Evolutionary conservation across 176 grass and related monocot genomes (phyloP), one percentile per base, ranked within the genome.

Genomic region (Raddia distichophylla): DNA sequence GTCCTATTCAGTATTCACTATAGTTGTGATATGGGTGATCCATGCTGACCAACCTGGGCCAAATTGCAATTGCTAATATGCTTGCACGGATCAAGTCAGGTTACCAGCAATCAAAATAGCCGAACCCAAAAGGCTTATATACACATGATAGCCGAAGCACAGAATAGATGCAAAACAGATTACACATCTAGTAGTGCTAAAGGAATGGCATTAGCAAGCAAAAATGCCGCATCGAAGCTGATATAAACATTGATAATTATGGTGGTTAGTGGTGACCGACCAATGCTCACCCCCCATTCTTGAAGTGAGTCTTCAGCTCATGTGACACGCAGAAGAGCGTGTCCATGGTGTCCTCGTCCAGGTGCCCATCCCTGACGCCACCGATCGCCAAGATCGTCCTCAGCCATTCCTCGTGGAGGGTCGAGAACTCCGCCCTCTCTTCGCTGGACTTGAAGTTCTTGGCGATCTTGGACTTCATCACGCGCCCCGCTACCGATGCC

Each of bases 331-430:
- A 93, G 81, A 91, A 64, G 72, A 89, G 53, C 15, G 86, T 93
- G 90, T 93, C 95, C 57, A 85, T 83, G 46, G 35, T 77, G 79
- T 98, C 95, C 53, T 94, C 92, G 33, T 98, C 84, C 79, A 82
- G 66, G 59, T 65, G 61, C 47, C 42, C 77, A 10, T 67, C 86
- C 64, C 64, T 76, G 18, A 60, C 44, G 7, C 71, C 42, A 2
- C 83, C 80, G 74, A 93, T 18, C 6, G 74, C 84, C 67, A 89
- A 7, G 64, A 91, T 79, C 15, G 79, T 77, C 56, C 84, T 91
- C 61, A 94, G 58, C 95, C 95, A 94, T 74, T 98, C 92, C 69
- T 98, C 95, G 3, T 98, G 95, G 32, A 93, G 90, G 16, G 88
- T 93, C 15, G 95, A 98, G 75, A 98, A 98, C 49, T 86, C 78